Base-by-base conservation (phyloP, 805 yeast genomes). In the Candida piceae region DNA sequence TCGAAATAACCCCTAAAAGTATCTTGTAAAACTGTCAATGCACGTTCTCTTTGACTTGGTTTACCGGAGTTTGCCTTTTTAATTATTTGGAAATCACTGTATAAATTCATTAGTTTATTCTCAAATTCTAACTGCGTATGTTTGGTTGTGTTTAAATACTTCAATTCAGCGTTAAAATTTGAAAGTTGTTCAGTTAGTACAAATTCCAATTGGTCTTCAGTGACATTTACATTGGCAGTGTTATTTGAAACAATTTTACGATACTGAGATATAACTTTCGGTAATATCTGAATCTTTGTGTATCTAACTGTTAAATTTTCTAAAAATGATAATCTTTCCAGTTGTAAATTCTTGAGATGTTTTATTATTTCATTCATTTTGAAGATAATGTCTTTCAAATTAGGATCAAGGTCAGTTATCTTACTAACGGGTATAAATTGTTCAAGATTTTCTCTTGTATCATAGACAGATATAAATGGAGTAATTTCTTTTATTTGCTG, bases 1-100 rank as follows among this genome's bases (percentile, higher is more conserved):
- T 82, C 85, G 20, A 68, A 57, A 49, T 67, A 81, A 32, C 73
- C 69, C 27, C 63, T 56, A 44, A 67, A 73, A 1, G 71, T 74
- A 5, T 64, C 56, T 36, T 76, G 82, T 20, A 83, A 55, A 1
- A 57, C 60, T 36, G 74, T 77, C 29, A 84, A 55, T 1, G 73
- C 71, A 16, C 63, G 60, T 35, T 71, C 73, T 31, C 87, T 61
- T 23, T 61, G 60, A 4, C 39, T 41, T 2, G 64, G 51, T 1
- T 60, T 45, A 13, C 50, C 38, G 39, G 24, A 53, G 6, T 20
- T 20, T 30, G 49, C 67, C 70, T 55, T 45, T 13, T 49, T 49
- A 3, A 54, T 57, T 17, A 61, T 59, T 23, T 55, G 48, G 5
- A 72, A 68, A 11, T 50, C 42, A 3, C 49, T 56, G 38, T 70